Evolutionary conservation across 495 filamentous ascomycete genomes (phyloP), one percentile per base, ranked within the genome.

Genomic region (Xylaria flabelliformis): DNA sequence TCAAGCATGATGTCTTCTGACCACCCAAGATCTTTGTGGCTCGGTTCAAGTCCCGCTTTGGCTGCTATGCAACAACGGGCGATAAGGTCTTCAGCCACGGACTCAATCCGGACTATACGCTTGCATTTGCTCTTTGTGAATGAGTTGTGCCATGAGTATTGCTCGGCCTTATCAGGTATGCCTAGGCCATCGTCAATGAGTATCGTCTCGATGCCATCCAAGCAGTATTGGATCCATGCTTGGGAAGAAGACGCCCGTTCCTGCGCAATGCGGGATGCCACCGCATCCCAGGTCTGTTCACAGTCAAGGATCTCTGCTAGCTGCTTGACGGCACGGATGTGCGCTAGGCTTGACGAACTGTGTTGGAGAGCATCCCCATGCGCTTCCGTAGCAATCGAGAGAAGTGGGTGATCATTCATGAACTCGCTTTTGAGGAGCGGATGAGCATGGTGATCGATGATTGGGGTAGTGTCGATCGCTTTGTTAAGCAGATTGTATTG

Each of bases 391-490:
- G 90, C 90, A 77, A 96, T 90, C 50, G 91, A 86, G 13, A 86
- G 80, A 32, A 97, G 83, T 0, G 94, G 82, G 74, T 94, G 79
- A 59, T 82, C 80, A 36, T 63, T 67, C 21, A 82, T 75, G 34
- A 70, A 69, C 24, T 81, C 80, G 3, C 74, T 59, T 64, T 77
- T 83, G 59, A 87, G 82, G 1, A 88, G 81, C 19, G 85, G 94
- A 77, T 97, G 94, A 48, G 92, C 93, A 82, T 97, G 94, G 77
- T 95, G 90, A 78, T 97, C 94, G 77, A 97, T 95, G 73, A 95
- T 87, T 0, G 94, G 93, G 46, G 90, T 92, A 19, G 75, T 85
- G 70, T 88, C 85, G 62, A 96, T 90, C 59, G 80, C 84, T 12
- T 76, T 78, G 19, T 76, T 75, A 39, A 85, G 79, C 69, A 64